phyloP scores from a whole-genome alignment of 345 rosid genomes.

The Leavenworthia alabamica region DNA sequence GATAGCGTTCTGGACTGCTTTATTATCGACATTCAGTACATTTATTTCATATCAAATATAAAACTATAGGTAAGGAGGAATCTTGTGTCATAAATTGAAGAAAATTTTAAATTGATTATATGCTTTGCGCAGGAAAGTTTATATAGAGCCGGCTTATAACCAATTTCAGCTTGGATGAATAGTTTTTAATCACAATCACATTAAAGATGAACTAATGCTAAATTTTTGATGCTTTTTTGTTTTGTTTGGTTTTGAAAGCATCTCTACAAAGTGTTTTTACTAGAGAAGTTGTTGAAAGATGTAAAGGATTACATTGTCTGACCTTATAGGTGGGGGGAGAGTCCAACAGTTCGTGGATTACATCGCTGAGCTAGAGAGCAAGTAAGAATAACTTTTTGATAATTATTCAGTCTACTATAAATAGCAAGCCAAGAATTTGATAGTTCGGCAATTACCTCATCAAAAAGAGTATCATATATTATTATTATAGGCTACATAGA shows the following conservation, averaged over 20 bases:
- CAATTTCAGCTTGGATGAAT: neutral
- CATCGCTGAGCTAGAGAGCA: conserved; percentile 67
- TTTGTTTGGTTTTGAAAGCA: neutral
- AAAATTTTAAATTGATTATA: neutral
- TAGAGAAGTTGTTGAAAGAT: neutral
- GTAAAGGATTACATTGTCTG: neutral
- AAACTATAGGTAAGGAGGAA: neutral
- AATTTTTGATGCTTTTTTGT: neutral
- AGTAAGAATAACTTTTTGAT: conserved; percentile 34
- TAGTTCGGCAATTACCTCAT: neutral
- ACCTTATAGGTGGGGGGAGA: conserved; percentile 47
- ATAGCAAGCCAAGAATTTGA: neutral
- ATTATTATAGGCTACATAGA: neutral
- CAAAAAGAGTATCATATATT: neutral
- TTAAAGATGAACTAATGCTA: neutral
- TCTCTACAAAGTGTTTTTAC: neutral
- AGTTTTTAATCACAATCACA: neutral
- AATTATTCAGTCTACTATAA: neutral
- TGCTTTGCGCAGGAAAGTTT: neutral
- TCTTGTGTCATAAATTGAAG: neutral
- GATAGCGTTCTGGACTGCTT: neutral
- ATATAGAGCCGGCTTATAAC: neutral
- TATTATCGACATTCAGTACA: neutral
- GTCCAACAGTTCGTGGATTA: conserved; percentile 66
- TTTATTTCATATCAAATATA: neutral